Evolutionary conservation across 106 monocot species (phyloP).

Genomic region (Dioscorea dumetorum): DNA sequence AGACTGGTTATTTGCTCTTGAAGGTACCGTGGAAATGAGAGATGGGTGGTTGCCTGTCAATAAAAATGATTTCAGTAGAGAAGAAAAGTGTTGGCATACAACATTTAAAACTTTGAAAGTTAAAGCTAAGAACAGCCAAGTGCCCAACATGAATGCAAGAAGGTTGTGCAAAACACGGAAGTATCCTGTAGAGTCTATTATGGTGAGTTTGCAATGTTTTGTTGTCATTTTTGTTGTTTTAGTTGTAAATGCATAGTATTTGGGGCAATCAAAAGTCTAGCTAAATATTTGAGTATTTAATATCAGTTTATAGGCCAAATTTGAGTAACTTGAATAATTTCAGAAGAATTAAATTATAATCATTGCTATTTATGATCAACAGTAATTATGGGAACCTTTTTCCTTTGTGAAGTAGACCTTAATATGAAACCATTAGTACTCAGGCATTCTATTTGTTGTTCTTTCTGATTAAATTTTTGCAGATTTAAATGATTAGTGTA

Average conservation of each 20-base stretch:
- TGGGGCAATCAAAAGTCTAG: not conserved
- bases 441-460: no score
- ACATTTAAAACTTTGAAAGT: conserved; percentile 67
- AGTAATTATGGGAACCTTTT: no score
- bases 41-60: conserved; percentile 23
- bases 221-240: not conserved
- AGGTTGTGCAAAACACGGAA: conserved; percentile 9
- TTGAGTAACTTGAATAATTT: no score
- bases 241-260: not conserved
- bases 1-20: conserved; percentile 97
- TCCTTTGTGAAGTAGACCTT: no score
- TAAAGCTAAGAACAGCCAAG: conserved; percentile 48
- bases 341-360: no score
- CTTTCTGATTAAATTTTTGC: no score
- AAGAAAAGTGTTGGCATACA: conserved; percentile 88
- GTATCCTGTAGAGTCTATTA: conserved; percentile 65
- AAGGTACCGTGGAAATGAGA: conserved; percentile 62
- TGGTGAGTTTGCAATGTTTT: conserved; percentile 25
- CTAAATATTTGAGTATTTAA: not conserved
- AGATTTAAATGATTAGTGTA: no score
- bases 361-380: no score
- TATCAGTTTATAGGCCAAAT: no score
- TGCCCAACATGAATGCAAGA: conserved; percentile 4
- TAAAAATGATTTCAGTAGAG: conserved; percentile 40
- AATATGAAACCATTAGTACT: no score